Conservation (phyloP, 345 rosid genomes). For the Euphorbia peplus region DNA sequence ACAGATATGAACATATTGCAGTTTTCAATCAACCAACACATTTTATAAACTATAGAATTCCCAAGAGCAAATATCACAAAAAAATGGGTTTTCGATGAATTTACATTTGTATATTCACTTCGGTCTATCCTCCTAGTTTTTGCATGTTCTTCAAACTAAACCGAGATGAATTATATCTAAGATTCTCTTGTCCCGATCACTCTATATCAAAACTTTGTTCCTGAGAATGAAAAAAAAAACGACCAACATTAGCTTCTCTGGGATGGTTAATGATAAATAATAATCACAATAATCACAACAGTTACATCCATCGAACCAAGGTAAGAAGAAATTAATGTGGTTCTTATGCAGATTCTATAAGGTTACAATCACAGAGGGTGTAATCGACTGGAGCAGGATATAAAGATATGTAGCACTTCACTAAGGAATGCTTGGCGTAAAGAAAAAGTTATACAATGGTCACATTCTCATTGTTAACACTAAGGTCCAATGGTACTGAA, state of each 20-base stretch:
- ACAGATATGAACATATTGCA: not conserved
- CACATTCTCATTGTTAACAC: too few relatives aligned
- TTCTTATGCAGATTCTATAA: not conserved
- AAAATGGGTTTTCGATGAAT: constrained; percentile 29
- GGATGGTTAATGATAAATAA: not conserved
- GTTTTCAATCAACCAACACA: constrained; percentile 2
- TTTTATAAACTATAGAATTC: constrained; percentile 18
- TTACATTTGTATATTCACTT: constrained; percentile 35
- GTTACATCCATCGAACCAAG: not conserved
- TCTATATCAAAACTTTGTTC: constrained; percentile 89
- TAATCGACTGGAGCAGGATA: too few relatives aligned
- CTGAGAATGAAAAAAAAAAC: constrained; percentile 38
- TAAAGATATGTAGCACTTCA: too few relatives aligned
- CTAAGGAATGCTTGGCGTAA: too few relatives aligned
- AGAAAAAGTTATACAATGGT: too few relatives aligned
- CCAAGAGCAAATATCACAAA: constrained; percentile 20
- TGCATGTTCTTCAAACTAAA: constrained; percentile 27
- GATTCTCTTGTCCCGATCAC: constrained; percentile 18
- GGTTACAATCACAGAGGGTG: too few relatives aligned
- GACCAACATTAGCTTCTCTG: constrained; percentile 6
- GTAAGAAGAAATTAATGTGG: not conserved
- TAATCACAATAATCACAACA: not conserved
- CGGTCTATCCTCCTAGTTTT: constrained; percentile 10
- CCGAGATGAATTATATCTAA: constrained; percentile 15
- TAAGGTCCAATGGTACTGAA: too few relatives aligned